These are phyloP conservation scores for Colletotrichum spinosum DNA, from an alignment of 2,329 filamentous ascomycete genomes.

Conservation along the genomic window DNA sequence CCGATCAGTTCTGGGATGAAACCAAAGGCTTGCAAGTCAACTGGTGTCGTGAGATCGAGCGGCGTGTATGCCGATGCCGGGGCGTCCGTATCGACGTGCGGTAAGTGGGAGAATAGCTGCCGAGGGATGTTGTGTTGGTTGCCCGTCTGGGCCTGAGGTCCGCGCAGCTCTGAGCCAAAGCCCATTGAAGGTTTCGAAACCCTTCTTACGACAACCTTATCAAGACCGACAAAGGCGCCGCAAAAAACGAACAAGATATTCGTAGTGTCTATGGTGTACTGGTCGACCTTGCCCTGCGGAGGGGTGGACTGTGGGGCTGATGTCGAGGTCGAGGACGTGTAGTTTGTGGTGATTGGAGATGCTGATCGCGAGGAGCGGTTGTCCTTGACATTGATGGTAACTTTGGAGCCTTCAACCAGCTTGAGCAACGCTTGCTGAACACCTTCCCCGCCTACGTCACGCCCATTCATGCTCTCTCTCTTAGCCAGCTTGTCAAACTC, in stretches of 20 bases:
- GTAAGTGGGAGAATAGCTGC: constrained; percentile 66
- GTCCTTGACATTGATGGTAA: constrained; percentile 90
- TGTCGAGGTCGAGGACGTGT: constrained; percentile 58
- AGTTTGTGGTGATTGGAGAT: constrained; percentile 65
- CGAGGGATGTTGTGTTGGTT: constrained; percentile 72
- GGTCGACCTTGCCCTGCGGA: constrained; percentile 65
- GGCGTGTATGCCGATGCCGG: constrained; percentile 60
- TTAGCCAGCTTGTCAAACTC: constrained; percentile 98
- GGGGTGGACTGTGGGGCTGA: constrained; percentile 59
- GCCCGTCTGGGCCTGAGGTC: constrained; percentile 60
- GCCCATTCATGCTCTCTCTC: constrained; percentile 86
- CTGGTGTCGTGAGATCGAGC: constrained; percentile 79
- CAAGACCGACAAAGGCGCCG: constrained; percentile 92
- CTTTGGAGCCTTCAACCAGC: constrained; percentile 93
- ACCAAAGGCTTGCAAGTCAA: constrained; percentile 85
- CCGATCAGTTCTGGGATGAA: constrained; percentile 97
- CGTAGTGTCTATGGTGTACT: constrained; percentile 86
- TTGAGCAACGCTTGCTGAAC: constrained; percentile 96
- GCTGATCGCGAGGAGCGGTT: constrained; percentile 70
- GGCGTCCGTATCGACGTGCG: constrained; percentile 60
- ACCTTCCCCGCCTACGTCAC: constrained; percentile 95
- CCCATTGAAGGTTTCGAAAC: constrained; percentile 88
- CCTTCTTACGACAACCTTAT: constrained; percentile 88
- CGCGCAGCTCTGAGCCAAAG: constrained; percentile 85
- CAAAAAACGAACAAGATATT: constrained; percentile 98